Conservation (phyloP, 371 early-diverging fungal genomes). For the Zopfochytrium polystomum region DNA sequence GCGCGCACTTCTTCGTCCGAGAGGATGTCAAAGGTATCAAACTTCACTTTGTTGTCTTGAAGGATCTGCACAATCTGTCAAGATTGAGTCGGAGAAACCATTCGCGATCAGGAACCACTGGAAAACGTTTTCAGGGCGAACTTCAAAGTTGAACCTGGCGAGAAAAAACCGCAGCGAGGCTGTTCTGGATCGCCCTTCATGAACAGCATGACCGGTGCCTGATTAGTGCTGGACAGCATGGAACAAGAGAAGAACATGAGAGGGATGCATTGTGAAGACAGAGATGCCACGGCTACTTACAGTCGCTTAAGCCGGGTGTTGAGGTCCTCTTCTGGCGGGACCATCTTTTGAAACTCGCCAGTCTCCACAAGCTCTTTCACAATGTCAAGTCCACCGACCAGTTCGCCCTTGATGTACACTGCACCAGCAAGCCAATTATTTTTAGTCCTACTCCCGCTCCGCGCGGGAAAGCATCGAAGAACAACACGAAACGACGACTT, state of each 20-base stretch:
- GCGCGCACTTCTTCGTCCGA: constrained; percentile 85
- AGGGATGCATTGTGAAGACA: constrained; percentile 2
- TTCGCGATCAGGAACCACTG: no score
- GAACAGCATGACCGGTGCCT: constrained; percentile 61
- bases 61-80: constrained; percentile 50
- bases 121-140: no score
- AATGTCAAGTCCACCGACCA: constrained; percentile 89
- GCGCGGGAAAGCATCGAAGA: no score
- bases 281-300: no score
- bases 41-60: constrained; percentile 67
- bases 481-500: background rate
- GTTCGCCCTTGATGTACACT: constrained; percentile 79
- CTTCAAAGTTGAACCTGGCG: constrained; percentile 52
- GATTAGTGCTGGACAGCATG: constrained; percentile 26
- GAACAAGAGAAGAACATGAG: constrained; percentile 7
- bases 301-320: constrained; percentile 67
- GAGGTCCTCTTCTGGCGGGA: constrained; percentile 71
- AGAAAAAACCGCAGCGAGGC: constrained; percentile 86
- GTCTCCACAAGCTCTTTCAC: constrained; percentile 77
- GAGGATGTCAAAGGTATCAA: constrained; percentile 79
- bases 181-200: constrained; percentile 90
- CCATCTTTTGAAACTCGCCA: constrained; percentile 70
- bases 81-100: background rate
- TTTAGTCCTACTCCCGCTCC: no score
- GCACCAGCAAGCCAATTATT: constrained; percentile 4